A percentile compares a stretch with the other conserved stretches of the same genome.
These are phyloP conservation scores for Cercospora sesami DNA, from an alignment of 2,329 filamentous ascomycete genomes.

Conservation along the genomic window DNA sequence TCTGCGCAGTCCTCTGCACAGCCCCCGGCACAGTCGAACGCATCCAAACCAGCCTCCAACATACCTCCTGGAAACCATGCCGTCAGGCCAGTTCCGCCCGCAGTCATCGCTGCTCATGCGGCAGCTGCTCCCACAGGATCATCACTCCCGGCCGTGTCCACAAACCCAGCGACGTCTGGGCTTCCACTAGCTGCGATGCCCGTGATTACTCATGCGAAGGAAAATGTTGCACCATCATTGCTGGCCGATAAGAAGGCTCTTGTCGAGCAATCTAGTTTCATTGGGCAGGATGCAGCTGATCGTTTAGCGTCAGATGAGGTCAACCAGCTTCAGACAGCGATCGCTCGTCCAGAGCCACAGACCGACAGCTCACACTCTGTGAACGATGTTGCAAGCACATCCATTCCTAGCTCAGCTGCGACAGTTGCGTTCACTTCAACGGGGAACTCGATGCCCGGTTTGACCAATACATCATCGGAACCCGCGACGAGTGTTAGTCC, in stretches of 20 bases:
- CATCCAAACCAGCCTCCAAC: background rate
- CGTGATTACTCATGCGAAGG: background rate
- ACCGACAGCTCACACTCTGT: background rate
- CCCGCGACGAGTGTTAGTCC: background rate
- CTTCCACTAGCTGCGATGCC: background rate
- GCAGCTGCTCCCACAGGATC: background rate
- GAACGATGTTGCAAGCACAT: background rate
- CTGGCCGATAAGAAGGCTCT: background rate
- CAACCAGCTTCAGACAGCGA: background rate
- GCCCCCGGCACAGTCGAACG: background rate
- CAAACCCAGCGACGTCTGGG: background rate
- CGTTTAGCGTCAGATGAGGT: background rate
- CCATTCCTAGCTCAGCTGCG: background rate
- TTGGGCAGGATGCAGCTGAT: background rate
- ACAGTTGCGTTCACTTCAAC: background rate
- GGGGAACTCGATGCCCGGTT: background rate
- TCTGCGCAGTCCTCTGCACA: slow-evolving; percentile 12
- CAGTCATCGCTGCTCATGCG: background rate
- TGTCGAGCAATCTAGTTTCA: background rate
- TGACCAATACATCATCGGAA: background rate
- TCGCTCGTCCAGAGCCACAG: background rate
- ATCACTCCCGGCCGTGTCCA: background rate
- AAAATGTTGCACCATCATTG: background rate
- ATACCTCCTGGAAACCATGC: background rate
- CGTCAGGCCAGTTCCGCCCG: background rate